These are phyloP conservation scores for Saposhnikovia divaricata DNA, from an alignment of 129 eudicot genomes.

Conservation along the genomic window DNA sequence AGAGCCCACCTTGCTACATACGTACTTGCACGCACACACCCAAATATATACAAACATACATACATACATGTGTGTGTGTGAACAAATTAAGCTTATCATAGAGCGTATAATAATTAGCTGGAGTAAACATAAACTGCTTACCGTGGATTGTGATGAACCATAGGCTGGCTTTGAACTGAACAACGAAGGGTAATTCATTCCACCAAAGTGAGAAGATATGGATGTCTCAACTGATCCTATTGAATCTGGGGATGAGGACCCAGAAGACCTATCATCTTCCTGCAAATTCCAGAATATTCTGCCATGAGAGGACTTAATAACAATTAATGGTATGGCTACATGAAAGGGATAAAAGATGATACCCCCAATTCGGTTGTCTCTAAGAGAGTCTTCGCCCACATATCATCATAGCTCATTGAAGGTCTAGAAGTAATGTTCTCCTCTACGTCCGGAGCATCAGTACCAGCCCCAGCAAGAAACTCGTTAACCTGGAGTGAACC, in stretches of 20 bases:
- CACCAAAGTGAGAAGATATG: slow-evolving; percentile 95
- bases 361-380: slow-evolving; percentile 89
- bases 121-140: slow-evolving; percentile 15
- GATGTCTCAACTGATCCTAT: slow-evolving; percentile 94
- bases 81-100: neutral
- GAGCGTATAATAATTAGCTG: neutral
- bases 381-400: slow-evolving; percentile 97
- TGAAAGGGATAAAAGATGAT: slow-evolving; percentile 9
- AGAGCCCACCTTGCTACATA: neutral
- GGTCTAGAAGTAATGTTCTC: slow-evolving; percentile 78
- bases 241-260: slow-evolving; percentile 89
- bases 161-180: slow-evolving; percentile 78
- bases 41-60: neutral
- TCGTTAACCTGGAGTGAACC: slow-evolving; percentile 61
- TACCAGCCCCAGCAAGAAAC: slow-evolving; percentile 95
- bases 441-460: slow-evolving; percentile 99
- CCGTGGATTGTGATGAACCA: slow-evolving; percentile 68
- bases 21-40: no score
- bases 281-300: slow-evolving; percentile 15
- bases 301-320: neutral
- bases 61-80: neutral
- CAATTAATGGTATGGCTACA: slow-evolving; percentile 3
- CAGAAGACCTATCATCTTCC: slow-evolving; percentile 83
- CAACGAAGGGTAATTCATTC: slow-evolving; percentile 91
- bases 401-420: slow-evolving; percentile 80